Conservation (phyloP, 345 rosid genomes). For the Stellera chamaejasme region DNA sequence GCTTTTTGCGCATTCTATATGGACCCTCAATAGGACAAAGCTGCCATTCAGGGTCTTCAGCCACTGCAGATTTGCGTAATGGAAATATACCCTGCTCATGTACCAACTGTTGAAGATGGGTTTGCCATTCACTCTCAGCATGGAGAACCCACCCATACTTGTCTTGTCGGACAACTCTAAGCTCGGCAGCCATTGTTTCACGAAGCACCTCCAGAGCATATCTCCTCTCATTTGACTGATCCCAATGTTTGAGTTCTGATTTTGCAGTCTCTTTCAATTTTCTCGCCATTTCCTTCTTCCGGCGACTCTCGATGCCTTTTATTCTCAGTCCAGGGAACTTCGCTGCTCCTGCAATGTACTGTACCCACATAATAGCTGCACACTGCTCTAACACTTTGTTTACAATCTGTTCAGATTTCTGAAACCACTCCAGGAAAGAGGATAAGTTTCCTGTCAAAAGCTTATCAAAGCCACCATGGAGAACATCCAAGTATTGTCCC, state of each 20-base stretch:
- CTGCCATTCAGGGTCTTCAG: constrained; percentile 84
- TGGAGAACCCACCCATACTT: constrained; percentile 98
- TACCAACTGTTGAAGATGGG: constrained; percentile 84
- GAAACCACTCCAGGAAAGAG: constrained; percentile 71
- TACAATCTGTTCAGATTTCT: constrained; percentile 54
- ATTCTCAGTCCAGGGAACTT: constrained; percentile 90
- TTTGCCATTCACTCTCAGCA: constrained; percentile 97
- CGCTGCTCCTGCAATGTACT: constrained; percentile 76
- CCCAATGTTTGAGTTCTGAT: constrained; percentile 75
- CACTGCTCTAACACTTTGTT: constrained; percentile 86
- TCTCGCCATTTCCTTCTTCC: constrained; percentile 83
- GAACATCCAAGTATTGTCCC: constrained; percentile 61
- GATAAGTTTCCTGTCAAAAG: constrained; percentile 63
- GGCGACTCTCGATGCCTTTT: constrained; percentile 78
- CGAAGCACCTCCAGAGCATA: constrained; percentile 86
- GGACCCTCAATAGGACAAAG: constrained; percentile 98
- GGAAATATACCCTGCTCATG: constrained; percentile 92
- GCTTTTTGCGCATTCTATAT: constrained; percentile 93
- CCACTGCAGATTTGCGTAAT: constrained; percentile 39
- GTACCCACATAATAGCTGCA: constrained; percentile 91
- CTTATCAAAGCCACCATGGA: constrained; percentile 86
- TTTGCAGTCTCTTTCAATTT: constrained; percentile 66
- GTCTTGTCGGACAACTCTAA: constrained; percentile 93
- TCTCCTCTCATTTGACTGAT: constrained; percentile 81
- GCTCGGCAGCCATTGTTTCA: constrained; percentile 89